A percentile compares a stretch with the other conserved stretches of the same genome.
These are phyloP conservation scores for Paraconiothyrium brasiliense DNA, from an alignment of 2,329 filamentous ascomycete species.

Conservation along the genomic window DNA sequence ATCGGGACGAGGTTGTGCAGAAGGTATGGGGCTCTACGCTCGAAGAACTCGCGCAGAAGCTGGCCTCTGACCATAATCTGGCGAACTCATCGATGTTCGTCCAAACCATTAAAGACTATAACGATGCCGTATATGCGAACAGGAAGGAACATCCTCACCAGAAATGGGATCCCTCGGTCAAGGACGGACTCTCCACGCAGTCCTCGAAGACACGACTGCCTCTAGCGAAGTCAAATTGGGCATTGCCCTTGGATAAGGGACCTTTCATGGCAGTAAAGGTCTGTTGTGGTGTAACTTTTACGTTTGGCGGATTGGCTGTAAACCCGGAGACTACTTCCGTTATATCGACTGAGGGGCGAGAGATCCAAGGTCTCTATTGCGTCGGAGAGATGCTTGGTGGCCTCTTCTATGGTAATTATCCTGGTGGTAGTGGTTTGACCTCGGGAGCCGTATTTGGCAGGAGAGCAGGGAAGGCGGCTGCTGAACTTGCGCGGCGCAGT, in stretches of 20 bases:
- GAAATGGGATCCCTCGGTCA: slow-evolving; percentile 68
- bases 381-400: slow-evolving; percentile 72
- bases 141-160: slow-evolving; percentile 55
- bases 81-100: slow-evolving; percentile 58
- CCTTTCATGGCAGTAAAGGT: slow-evolving; percentile 73
- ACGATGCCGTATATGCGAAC: slow-evolving; percentile 63
- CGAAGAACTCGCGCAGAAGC: slow-evolving; percentile 64
- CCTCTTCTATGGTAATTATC: slow-evolving; percentile 61
- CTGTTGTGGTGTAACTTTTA: slow-evolving; percentile 73
- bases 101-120: slow-evolving; percentile 64
- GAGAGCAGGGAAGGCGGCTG: slow-evolving; percentile 49
- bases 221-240: slow-evolving; percentile 73
- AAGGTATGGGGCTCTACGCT: slow-evolving; percentile 62
- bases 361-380: slow-evolving; percentile 67
- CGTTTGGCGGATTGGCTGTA: slow-evolving; percentile 70
- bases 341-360: slow-evolving; percentile 52
- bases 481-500: slow-evolving; percentile 10
- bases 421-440: slow-evolving; percentile 69
- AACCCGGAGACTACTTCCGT: slow-evolving; percentile 64
- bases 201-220: slow-evolving; percentile 55
- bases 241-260: slow-evolving; percentile 63
- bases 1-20: slow-evolving; percentile 65
- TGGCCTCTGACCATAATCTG: slow-evolving; percentile 59
- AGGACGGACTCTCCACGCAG: slow-evolving; percentile 70
- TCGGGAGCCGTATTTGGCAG: slow-evolving; percentile 65